Evolutionary conservation across 306 rosid genomes (phyloP), one percentile per base, ranked within the genome.

Genomic region (barrel medic (Medicago truncatula)): DNA sequence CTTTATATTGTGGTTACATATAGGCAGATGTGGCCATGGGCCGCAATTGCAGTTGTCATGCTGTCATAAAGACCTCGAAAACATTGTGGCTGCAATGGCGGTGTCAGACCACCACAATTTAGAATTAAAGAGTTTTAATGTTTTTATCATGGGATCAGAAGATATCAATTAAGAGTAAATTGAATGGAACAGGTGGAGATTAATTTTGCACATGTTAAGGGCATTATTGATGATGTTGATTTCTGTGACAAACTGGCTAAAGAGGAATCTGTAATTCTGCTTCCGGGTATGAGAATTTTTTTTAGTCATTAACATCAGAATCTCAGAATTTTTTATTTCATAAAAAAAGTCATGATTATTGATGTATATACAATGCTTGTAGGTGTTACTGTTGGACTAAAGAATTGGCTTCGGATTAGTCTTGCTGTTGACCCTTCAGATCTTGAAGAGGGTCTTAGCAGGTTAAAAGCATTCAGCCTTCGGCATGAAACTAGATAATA

Each of bases 301-400:
- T 43, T 73, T 25, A 0, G 74, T 67, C 14, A 7, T 60, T 15
- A 4, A 3, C 47, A 16, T 23, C 38, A 60, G 31, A 79, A 75
- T 69, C 14, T 73, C 28, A 54, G 5, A 20, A 1, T 74, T 68
- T 8, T 54, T 15, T n/a, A 40, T 12, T 47, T 49, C 0, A 8
- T 21, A 17, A 44, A 74, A 13, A 39, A 74, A 70, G 9, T 66
- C 0, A 28, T 14, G 23, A 44, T 67, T 40, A 10, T 77, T 77
- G 81, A 52, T 76, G 36, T 36, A 53, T 43, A 15, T 34, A 61
- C 1, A 61, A 58, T 41, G 28, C 1, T 71, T 78, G 75, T 78
- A 88, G 93, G 96, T 9, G 85, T 85, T 39, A 61, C 85, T 9
- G 91, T 88, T 62, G 93, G 93, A 74, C 68, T 86, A 46, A 83